Conservation (phyloP, 2,329 filamentous ascomycete genomes). For the Pezizomycotina sp. region DNA sequence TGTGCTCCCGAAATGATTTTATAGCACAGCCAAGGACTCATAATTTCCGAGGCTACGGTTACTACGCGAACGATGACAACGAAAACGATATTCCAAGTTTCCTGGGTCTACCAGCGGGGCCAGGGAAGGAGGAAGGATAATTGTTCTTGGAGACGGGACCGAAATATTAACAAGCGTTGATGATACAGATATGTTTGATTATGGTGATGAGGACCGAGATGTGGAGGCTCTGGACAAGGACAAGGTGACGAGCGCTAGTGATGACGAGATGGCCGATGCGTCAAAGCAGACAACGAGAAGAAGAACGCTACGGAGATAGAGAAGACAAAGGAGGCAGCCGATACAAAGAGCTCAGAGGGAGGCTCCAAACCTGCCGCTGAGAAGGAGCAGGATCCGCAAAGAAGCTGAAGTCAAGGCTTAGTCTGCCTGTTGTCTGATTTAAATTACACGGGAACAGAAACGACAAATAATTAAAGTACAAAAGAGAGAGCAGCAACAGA, state of each 20-base stretch:
- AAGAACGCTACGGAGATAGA: slow-evolving; percentile 1
- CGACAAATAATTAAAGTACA: too few species aligned
- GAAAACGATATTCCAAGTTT: slow-evolving; percentile 30
- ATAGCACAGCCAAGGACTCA: slow-evolving; percentile 28
- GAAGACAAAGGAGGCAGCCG: slow-evolving; percentile 4
- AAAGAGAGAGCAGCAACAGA: too few species aligned
- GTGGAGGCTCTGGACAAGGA: slow-evolving; percentile 26
- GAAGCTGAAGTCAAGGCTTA: too few species aligned
- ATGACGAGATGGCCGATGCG: neutral
- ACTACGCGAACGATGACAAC: slow-evolving; percentile 36
- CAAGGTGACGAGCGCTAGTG: slow-evolving; percentile 2
- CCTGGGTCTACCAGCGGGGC: slow-evolving; percentile 11
- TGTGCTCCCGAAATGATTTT: too few species aligned
- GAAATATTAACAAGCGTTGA: slow-evolving; percentile 78
- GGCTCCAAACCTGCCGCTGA: slow-evolving; percentile 7
- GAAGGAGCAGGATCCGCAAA: neutral
- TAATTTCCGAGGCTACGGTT: slow-evolving; percentile 50
- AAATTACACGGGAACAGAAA: too few species aligned
- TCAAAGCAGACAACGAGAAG: neutral
- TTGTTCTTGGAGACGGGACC: slow-evolving; percentile 86
- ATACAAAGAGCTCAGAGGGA: slow-evolving; percentile 2
- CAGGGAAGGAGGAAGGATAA: slow-evolving; percentile 53
- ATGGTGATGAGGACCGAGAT: slow-evolving; percentile 44
- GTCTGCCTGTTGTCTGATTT: too few species aligned
- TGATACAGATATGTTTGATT: slow-evolving; percentile 88